phyloP scores from a whole-genome alignment of 1,284 basidiomycete genomes.

The Vanrija sp. region DNA sequence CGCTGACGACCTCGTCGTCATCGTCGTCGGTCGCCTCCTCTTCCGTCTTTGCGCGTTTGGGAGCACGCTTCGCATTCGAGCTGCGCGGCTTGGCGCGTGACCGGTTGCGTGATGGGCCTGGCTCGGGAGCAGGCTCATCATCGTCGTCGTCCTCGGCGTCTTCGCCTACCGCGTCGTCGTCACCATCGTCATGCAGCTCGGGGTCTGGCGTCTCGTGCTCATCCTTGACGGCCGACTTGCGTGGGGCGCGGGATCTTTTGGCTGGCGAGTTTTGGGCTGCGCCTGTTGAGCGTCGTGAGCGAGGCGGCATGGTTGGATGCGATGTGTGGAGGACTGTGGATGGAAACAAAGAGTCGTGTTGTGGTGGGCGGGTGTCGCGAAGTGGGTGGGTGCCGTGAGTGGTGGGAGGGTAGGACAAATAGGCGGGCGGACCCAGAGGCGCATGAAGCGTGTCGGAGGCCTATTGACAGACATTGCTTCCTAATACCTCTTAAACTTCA shows the following conservation, averaged over 20 bases:
- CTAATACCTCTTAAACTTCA: too few relatives aligned
- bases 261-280: conserved; percentile 52
- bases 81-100: conserved; percentile 3
- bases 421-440: too few relatives aligned
- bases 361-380: neutral
- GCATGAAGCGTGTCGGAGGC: too few relatives aligned
- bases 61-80: neutral
- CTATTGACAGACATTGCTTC: too few relatives aligned
- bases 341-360: neutral
- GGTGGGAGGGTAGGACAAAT: neutral
- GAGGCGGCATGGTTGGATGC: conserved; percentile 11
- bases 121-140: conserved; percentile 5
- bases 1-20: conserved; percentile 3
- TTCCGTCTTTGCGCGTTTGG: conserved; percentile 3
- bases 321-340: neutral
- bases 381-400: neutral
- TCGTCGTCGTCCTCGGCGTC: conserved; percentile 11
- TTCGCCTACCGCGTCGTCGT: conserved; percentile 5
- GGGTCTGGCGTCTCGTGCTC: neutral
- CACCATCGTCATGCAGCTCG: conserved; percentile 9
- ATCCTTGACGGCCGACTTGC: neutral
- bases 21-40: conserved; percentile 17
- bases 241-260: neutral
- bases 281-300: conserved; percentile 7
- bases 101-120: neutral